These are phyloP conservation scores for Chenopodium formosanum DNA, from an alignment of 148 eudicot species.

Conservation along the genomic window DNA sequence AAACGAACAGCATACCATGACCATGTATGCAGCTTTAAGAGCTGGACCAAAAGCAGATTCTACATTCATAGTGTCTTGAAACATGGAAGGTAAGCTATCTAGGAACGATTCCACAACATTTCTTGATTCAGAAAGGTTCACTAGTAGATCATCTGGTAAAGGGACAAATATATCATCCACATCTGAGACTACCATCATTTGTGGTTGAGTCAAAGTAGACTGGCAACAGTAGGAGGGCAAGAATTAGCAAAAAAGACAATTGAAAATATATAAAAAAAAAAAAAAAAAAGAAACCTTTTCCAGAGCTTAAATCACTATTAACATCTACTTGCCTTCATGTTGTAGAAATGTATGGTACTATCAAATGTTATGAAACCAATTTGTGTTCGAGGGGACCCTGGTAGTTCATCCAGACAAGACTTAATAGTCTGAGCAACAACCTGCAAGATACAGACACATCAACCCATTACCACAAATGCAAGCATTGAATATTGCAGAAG, in stretches of 20 bases:
- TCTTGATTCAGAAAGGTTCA: conserved; percentile 97
- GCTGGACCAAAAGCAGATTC: conserved; percentile 99
- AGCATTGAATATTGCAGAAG: not conserved
- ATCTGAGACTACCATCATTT: conserved; percentile 97
- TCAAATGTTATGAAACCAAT: conserved; percentile 97
- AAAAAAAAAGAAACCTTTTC: not conserved
- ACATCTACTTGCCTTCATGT: conserved; percentile 75
- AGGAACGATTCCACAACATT: conserved; percentile 83
- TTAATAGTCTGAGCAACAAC: conserved; percentile 87
- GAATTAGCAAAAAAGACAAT: conserved; percentile 21
- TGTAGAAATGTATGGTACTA: conserved; percentile 91
- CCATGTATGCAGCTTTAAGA: conserved; percentile 89
- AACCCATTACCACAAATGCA: conserved; percentile 4
- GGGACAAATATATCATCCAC: conserved; percentile 92
- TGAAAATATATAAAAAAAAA: not conserved
- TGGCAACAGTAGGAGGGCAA: conserved; percentile 40
- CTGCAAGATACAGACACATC: conserved; percentile 38
- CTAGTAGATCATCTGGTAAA: conserved; percentile 99
- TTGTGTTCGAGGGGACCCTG: conserved; percentile 88
- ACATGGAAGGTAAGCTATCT: conserved; percentile 92
- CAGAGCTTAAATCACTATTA: not conserved
- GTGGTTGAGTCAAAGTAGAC: conserved; percentile 97
- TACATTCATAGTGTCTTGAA: conserved; percentile 73
- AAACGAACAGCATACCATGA: conserved; percentile 61
- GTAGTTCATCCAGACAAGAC: conserved; percentile 78